Base-by-base conservation (phyloP, 257 asterid species). In the Schizonepeta tenuifolia region DNA sequence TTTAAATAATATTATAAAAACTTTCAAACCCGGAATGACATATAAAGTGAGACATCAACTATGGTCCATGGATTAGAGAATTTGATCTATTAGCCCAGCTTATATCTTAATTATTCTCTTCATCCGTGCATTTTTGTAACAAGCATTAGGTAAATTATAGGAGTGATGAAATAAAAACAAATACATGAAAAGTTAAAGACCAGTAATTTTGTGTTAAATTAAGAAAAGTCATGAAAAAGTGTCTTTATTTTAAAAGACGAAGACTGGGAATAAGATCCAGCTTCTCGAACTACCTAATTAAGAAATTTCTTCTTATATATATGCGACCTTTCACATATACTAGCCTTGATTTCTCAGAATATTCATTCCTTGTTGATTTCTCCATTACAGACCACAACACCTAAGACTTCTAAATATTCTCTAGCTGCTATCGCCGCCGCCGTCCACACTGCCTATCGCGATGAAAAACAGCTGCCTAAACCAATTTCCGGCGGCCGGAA, bases 391-490 rank as follows among this genome's bases (percentile, higher is more conserved):
- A 7, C 70, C 15, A 51, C 68, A 12, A 12, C n/a, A 20, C 21
- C 13, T 5, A n/a, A 38, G 55, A 28, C 6, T 21, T 44, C 47
- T 22, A 77, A 38, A 59, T 8, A 20, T 56, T 46, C 57, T 9
- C 10, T 0, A 17, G 11, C 9, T 18, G 57, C 57, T 24, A 24
- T 24, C 57, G 12, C 43, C 71, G 9, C 70, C 35, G 9, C 53
- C 72, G 12, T 22, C 49, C 3, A 51, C 72, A n/a, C 47, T 66
- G 17, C 70, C 76, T 14, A 54, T 24, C 51, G 7, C 47, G 5
- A 84, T 80, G 85, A 85, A 86, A 65, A 69, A 33, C 26, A 73
- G 65, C 26, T 38, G 14, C 72, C 80, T 38, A 17, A 80, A 1
- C 69, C 75, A 65, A 36, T 59, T 72, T 10, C 46, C 82, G 10